phyloP scores from a whole-genome alignment of 352 stramenopile genomes.

The Thalassiosira mediterranea region DNA sequence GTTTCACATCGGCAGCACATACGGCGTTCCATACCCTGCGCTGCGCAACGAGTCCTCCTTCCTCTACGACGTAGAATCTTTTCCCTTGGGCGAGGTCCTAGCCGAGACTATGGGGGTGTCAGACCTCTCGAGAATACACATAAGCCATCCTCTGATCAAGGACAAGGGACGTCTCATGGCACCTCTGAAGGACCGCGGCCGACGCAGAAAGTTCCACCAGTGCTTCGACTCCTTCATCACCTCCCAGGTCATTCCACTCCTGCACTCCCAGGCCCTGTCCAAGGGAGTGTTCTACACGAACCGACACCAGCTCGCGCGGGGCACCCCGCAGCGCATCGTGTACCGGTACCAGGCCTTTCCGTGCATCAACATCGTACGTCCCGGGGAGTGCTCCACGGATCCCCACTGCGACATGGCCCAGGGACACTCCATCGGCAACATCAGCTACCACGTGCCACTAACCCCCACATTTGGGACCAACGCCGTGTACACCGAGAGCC shows the following conservation, averaged over 20 bases:
- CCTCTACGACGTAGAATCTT: constrained; percentile 70
- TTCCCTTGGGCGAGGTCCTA: constrained; percentile 65
- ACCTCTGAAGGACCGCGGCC: constrained; percentile 43
- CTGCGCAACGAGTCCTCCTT: constrained; percentile 66
- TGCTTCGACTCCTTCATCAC: constrained; percentile 77
- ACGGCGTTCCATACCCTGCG: constrained; percentile 66
- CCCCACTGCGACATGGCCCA: constrained; percentile 67
- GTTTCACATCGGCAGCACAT: constrained; percentile 60
- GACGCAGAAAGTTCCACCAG: constrained; percentile 57
- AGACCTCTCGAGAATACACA: constrained; percentile 65
- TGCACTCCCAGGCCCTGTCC: constrained; percentile 68
- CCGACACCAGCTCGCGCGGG: constrained; percentile 43
- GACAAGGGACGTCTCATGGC: constrained; percentile 48
- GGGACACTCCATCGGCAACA: constrained; percentile 66
- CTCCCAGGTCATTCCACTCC: constrained; percentile 69
- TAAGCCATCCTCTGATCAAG: constrained; percentile 37
- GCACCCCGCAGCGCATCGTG: constrained; percentile 37
- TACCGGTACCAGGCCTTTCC: constrained; percentile 81
- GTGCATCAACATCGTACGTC: constrained; percentile 63
- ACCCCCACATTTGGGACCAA: constrained; percentile 68
- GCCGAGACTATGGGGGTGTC: constrained; percentile 62
- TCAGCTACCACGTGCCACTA: constrained; percentile 77
- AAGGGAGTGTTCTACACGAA: constrained; percentile 66
- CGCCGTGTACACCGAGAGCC: constrained; percentile 69
- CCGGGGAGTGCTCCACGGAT: constrained; percentile 57